phyloP scores from a whole-genome alignment of 116 monocot genomes.

The Phalaenopsis hybrid region DNA sequence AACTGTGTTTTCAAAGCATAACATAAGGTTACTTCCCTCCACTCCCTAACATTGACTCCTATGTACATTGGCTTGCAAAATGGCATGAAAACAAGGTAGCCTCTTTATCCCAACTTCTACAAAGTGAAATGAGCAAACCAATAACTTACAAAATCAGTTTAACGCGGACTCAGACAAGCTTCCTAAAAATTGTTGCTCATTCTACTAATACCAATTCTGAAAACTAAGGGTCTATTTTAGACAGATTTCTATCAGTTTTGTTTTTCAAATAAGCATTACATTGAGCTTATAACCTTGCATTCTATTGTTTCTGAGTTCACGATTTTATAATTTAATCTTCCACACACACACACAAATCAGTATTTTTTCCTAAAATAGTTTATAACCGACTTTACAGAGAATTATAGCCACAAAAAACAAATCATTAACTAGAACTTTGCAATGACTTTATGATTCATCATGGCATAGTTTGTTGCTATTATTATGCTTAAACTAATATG shows the following conservation, averaged over 20 bases:
- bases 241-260: too few species aligned
- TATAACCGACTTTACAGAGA: too few species aligned
- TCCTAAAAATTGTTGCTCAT: neutral
- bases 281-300: too few species aligned
- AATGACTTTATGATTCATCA: neutral
- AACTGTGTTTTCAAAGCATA: neutral
- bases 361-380: too few species aligned
- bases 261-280: too few species aligned
- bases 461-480: neutral
- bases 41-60: neutral
- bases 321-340: too few species aligned
- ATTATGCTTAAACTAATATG: neutral
- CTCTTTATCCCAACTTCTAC: neutral
- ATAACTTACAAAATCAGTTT: neutral
- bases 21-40: neutral
- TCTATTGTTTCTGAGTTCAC: too few species aligned
- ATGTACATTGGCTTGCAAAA: neutral
- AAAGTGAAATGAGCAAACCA: neutral
- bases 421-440: neutral
- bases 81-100: neutral
- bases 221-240: neutral
- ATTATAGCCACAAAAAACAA: too few species aligned
- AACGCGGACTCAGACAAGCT: neutral
- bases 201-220: neutral
- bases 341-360: too few species aligned